Evolutionary conservation across 139 green algal genomes (phyloP).

Genomic region (Trebouxia sp.): DNA sequence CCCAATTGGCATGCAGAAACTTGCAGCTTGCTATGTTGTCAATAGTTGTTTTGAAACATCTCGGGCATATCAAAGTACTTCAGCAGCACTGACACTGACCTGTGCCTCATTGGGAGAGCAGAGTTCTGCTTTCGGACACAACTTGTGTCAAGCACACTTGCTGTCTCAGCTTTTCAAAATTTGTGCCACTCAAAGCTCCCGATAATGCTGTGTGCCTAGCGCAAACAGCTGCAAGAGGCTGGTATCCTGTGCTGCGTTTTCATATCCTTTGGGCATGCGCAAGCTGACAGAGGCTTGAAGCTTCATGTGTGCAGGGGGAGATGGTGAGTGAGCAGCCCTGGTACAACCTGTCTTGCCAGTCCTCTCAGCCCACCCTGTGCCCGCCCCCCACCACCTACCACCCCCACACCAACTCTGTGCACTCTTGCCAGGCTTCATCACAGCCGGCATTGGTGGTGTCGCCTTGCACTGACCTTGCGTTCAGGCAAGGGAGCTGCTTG

Average conservation of each 20-base stretch:
- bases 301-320: slow-evolving; percentile 16
- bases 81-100: no score
- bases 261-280: background rate
- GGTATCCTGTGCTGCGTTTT: background rate
- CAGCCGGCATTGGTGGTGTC: background rate
- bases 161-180: no score
- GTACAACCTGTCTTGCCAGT: slow-evolving; percentile 42
- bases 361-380: slow-evolving; percentile 1
- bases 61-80: no score
- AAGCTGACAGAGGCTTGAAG: background rate
- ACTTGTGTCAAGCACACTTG: no score
- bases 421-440: background rate
- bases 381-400: background rate
- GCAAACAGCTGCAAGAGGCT: background rate
- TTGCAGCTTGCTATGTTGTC: background rate
- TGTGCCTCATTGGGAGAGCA: no score
- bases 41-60: background rate
- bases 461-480: background rate
- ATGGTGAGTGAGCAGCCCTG: slow-evolving; percentile 33
- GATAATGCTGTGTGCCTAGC: no score
- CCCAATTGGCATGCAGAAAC: background rate
- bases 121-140: no score
- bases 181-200: no score
- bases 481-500: background rate
- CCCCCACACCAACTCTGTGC: background rate